These are phyloP conservation scores for Trifolium repens DNA, from an alignment of 306 rosid genomes.

Conservation along the genomic window DNA sequence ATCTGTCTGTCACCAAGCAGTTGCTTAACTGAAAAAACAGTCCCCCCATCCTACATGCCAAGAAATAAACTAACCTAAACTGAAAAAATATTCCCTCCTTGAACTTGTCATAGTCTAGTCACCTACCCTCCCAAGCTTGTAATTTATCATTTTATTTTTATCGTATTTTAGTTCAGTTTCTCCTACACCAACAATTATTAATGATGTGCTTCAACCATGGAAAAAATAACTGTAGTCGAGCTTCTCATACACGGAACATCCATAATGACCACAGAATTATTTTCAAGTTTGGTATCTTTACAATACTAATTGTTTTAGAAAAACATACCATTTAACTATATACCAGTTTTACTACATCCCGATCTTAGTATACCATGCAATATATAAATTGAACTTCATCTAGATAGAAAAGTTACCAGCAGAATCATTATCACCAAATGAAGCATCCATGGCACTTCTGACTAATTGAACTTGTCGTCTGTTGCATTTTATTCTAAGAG, in stretches of 20 bases:
- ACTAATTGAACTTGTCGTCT: constrained; percentile 46
- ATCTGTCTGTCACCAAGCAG: constrained; percentile 19
- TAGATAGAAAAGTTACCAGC: constrained; percentile 58
- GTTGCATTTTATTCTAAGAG: constrained; percentile 45
- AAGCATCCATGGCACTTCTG: constrained; percentile 85
- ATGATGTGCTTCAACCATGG: background rate
- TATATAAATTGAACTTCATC: background rate
- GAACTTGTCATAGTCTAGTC: constrained; percentile 13
- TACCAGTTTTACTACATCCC: constrained; percentile 24
- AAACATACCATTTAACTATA: background rate
- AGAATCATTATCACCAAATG: constrained; percentile 73
- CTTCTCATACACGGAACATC: constrained; percentile 23
- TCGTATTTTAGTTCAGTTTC: constrained; percentile 16
- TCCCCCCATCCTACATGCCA: background rate
- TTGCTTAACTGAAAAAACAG: constrained; percentile 11
- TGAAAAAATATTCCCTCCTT: background rate
- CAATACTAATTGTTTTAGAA: background rate
- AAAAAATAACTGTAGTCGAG: constrained; percentile 1
- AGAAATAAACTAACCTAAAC: background rate
- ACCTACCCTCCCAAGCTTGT: constrained; percentile 27
- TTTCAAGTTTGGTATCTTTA: constrained; percentile 25
- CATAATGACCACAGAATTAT: background rate
- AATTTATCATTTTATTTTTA: constrained; percentile 7
- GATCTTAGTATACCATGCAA: constrained; percentile 9
- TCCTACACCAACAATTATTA: constrained; percentile 8